A percentile compares a stretch with the other conserved stretches of the same genome.
These are phyloP conservation scores for Suhomyces wounanorum DNA, from an alignment of 1,139 yeast genomes.

Conservation along the genomic window DNA sequence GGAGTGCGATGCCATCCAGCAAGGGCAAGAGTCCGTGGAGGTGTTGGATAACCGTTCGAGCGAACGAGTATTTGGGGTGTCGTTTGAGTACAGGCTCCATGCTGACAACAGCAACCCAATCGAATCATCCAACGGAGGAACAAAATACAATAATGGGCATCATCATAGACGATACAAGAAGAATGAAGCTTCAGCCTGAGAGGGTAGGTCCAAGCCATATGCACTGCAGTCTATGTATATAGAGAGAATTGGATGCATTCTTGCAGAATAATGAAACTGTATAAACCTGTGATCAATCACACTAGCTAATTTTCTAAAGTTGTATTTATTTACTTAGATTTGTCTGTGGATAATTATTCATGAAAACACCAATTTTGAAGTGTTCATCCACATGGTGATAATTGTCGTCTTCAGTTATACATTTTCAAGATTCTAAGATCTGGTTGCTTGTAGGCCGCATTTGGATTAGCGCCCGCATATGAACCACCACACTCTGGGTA, in stretches of 20 bases:
- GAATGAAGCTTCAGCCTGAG: neutral
- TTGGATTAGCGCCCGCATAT: neutral
- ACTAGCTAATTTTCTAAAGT: neutral
- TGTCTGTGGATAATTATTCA: too few species aligned
- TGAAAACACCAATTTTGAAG: too few species aligned
- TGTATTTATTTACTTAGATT: too few species aligned
- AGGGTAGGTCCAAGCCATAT: neutral
- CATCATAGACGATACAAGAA: constrained; percentile 16
- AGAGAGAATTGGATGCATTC: neutral
- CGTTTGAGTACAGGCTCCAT: constrained; percentile 49
- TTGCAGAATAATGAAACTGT: neutral
- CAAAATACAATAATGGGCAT: constrained; percentile 13
- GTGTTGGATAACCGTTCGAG: constrained; percentile 38
- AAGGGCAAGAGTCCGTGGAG: constrained; percentile 34
- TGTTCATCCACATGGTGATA: too few species aligned
- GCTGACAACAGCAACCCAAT: constrained; percentile 34
- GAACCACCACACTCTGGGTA: too few species aligned
- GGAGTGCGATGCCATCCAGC: constrained; percentile 49
- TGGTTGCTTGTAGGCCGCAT: neutral
- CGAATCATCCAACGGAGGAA: constrained; percentile 13
- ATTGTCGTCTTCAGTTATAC: too few species aligned
- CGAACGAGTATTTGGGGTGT: constrained; percentile 47
- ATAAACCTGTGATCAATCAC: neutral
- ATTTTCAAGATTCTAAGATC: too few species aligned
- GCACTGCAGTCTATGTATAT: neutral